Evolutionary conservation across 768 basidiomycete species (phyloP), one percentile per base, ranked within the genome.

Genomic region (Tubosaeta brunneosetosa): DNA sequence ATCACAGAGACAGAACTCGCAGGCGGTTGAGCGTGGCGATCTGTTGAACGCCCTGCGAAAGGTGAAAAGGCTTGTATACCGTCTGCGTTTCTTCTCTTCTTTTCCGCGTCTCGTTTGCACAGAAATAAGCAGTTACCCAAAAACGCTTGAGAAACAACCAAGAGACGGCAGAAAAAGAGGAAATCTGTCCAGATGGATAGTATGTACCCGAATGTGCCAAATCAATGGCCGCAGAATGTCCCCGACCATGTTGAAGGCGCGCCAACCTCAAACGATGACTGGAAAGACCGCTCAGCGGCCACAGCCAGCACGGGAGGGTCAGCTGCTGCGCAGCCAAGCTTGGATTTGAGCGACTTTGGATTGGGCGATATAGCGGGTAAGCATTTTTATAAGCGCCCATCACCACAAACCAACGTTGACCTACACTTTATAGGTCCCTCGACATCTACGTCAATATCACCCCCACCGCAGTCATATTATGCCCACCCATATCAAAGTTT

Each of bases 161-260:
- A 62, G 65, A 59, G 59, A 58, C 67, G 62, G 57, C 69, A 70
- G 66, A 68, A 68, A 70, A 76, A 72, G 52, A 67, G 67, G 71
- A 68, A 71, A 68, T 65, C 66, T 63, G 63, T 71, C 70, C 67
- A 60, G 65, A 68, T 67, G 72, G 76, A 71, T 67, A 68, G 66
- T 68, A 76, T 77, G 75, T 77, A 71, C 70, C 64, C 74, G 64
- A 73, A 68, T 71, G 71, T 67, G 66, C 64, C 75, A 61, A 66
- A 64, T 61, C 74, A 73, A 64, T 69, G 71, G 65, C 64, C 67
- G 57, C 74, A 70, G 65, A 68, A 70, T 70, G 65, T 71, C 61
- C 56, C 64, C 65, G 58, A 66, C 61, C 62, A 62, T 57, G 57
- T 65, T 60, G 69, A 68, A 54, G 61, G 60, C 41, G 55, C 60